Conservation (phyloP, 2,329 filamentous ascomycete genomes). For the Penicillium decumbens region DNA sequence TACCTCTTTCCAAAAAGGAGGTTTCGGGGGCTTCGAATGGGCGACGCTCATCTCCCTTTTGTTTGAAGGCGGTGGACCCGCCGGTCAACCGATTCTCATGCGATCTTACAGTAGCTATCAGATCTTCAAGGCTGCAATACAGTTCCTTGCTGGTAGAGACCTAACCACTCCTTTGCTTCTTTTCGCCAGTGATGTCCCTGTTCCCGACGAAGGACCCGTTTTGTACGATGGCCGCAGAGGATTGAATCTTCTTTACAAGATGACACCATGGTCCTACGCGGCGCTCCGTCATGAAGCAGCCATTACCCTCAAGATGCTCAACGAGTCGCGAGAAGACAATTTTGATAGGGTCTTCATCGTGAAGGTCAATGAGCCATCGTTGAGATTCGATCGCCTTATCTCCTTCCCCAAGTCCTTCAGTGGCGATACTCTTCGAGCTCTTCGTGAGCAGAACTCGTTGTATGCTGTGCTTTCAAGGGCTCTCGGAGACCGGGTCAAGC, state of each 20-base stretch:
- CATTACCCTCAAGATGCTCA: constrained; percentile 68
- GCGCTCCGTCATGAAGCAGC: constrained; percentile 70
- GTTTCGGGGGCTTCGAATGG: constrained; percentile 94
- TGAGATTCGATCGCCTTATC: constrained; percentile 54
- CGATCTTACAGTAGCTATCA: constrained; percentile 83
- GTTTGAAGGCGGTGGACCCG: constrained; percentile 69
- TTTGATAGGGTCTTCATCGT: constrained; percentile 81
- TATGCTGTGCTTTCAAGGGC: constrained; percentile 65
- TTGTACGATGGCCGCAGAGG: constrained; percentile 71
- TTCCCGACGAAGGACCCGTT: constrained; percentile 56
- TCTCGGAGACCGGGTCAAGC: constrained; percentile 66
- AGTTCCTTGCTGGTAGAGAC: constrained; percentile 73
- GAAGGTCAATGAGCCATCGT: constrained; percentile 49
- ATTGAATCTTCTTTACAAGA: constrained; percentile 84
- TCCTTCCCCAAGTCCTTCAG: constrained; percentile 29
- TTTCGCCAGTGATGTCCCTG: constrained; percentile 25
- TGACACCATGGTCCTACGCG: constrained; percentile 77
- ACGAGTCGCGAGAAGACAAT: constrained; percentile 68
- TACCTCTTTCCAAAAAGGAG: constrained; percentile 65
- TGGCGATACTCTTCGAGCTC: constrained; percentile 25
- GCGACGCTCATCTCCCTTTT: constrained; percentile 72
- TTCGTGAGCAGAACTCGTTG: constrained; percentile 41
- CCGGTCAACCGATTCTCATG: constrained; percentile 67
- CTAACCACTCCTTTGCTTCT: constrained; percentile 62
- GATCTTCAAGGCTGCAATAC: constrained; percentile 89